Evolutionary conservation across 1,284 basidiomycete species (phyloP), one percentile per base, ranked within the genome.

Genomic region (Calocybe gambosa): DNA sequence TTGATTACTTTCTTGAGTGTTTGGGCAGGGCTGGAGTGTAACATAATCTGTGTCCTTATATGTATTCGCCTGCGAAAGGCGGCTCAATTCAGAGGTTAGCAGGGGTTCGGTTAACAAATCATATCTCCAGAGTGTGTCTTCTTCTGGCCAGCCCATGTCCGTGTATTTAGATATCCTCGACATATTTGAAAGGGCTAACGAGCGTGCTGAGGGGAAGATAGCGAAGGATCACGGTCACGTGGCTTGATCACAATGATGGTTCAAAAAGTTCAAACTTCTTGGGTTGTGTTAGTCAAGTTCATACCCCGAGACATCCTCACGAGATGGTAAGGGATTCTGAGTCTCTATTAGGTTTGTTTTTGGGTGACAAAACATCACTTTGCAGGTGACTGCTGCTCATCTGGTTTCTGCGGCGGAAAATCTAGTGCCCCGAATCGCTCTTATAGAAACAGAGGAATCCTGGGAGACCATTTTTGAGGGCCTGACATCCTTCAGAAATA

Each of bases 361-460:
- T n/a, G n/a, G 13, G 3, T 34, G 13, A 34, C 31, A 3, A 3
- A 23, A 23, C 31, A 13, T 5, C n/a, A 15, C 13, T 3, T 34
- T 34, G 3, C 31, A 34, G 31, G 31, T n/a, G 15, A 15, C 31
- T 15, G n/a, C 47, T 23, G 45, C 43, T 15, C 49, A 47, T 23
- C 16, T 57, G 8, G 51, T 45, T 25, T 49, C 43, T 5, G 44
- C 77, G 53, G 56, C 78, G 40, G 69, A 71, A n/a, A 36, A 56
- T 16, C 56, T 78, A 21, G 70, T 68, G 42, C 55, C 63, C 31
- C 65, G 71, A 33, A 59, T 90, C 12, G 61, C 66, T 38, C 65
- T 79, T n/a, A 59, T 71, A 25, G 89, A 93, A 65, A 82, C 84
- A 1, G 90, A 93, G 61, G 87, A 93, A 33, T 81, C 79, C 2